A percentile compares a stretch with the other conserved stretches of the same genome.
Conservation (phyloP, 2,329 filamentous ascomycete genomes). For the Lasiodiplodia hormozganensis region DNA sequence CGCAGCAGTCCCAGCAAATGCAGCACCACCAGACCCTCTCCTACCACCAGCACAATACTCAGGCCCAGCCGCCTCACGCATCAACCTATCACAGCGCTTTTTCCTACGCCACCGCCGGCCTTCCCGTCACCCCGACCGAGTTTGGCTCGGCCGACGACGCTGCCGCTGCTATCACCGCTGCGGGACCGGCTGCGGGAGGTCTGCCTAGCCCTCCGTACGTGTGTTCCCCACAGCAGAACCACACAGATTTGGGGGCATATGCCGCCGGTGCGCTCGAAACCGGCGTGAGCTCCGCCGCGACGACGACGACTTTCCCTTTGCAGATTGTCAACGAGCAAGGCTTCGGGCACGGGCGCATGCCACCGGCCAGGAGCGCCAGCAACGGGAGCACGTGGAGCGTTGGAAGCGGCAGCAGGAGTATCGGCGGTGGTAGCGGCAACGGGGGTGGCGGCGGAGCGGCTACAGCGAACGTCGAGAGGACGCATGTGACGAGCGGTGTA, state of each 20-base stretch:
- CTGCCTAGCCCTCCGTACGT: conserved; percentile 34
- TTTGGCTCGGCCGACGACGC: conserved; percentile 48
- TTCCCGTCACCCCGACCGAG: conserved; percentile 48
- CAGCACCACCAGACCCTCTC: conserved; percentile 21
- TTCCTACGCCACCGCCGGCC: conserved; percentile 37
- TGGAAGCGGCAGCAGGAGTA: conserved; percentile 4
- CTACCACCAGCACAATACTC: conserved; percentile 18
- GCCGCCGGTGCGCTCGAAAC: neutral
- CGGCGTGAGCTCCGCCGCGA: neutral
- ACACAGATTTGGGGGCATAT: conserved; percentile 36
- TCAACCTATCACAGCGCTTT: conserved; percentile 42
- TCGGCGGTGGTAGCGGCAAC: neutral
- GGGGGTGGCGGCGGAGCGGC: neutral
- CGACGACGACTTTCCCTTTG: neutral
- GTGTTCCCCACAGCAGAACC: conserved; percentile 44
- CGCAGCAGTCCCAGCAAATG: conserved; percentile 8
- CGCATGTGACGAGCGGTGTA: conserved; percentile 49
- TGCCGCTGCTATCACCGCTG: conserved; percentile 34
- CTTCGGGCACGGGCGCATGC: conserved; percentile 9
- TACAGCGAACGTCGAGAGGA: conserved; percentile 36
- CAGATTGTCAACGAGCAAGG: conserved; percentile 25
- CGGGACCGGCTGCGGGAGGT: neutral
- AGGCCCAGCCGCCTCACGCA: neutral
- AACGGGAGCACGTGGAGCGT: conserved; percentile 18
- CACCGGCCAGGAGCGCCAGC: conserved; percentile 33